Evolutionary conservation across 2,329 filamentous ascomycete species (phyloP).

Genomic region (Ceratocystis ficicola): DNA sequence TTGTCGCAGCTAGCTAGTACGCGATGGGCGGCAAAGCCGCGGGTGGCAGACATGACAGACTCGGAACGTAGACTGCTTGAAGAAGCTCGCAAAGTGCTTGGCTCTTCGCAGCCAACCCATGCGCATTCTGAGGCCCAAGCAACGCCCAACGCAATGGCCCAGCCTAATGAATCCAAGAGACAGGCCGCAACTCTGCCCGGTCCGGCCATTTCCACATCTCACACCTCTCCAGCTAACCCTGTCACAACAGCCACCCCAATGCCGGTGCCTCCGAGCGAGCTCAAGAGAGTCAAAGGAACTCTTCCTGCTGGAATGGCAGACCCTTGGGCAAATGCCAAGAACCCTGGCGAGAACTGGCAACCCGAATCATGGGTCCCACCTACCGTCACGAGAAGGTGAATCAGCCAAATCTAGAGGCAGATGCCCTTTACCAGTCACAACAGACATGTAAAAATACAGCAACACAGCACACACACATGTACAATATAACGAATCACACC

Average conservation of each 20-base stretch:
- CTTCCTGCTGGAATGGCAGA: conserved; percentile 30
- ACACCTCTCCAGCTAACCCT: not conserved
- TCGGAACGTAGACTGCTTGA: conserved; percentile 23
- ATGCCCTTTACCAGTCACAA: not conserved
- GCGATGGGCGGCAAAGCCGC: conserved; percentile 49
- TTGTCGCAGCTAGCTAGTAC: conserved; percentile 51
- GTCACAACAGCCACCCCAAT: not conserved
- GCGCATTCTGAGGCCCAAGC: not conserved
- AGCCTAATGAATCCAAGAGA: not conserved
- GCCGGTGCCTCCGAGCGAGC: not conserved
- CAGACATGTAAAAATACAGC: conserved; percentile 1
- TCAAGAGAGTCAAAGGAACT: conserved; percentile 14
- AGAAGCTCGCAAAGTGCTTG: conserved; percentile 17
- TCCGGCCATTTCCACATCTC: not conserved
- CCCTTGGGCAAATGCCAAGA: conserved; percentile 47
- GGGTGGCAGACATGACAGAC: conserved; percentile 34
- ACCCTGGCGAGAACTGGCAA: conserved; percentile 54
- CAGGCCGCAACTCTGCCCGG: no score
- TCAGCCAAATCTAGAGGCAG: not conserved
- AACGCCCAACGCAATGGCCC: conserved; percentile 20
- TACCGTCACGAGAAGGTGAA: conserved; percentile 28
- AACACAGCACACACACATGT: not conserved
- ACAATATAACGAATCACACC: not conserved
- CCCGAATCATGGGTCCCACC: conserved; percentile 49
- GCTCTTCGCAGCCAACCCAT: conserved; percentile 1